Evolutionary conservation across 208 protist species (phyloP), one percentile per base, ranked within the genome.

Genomic region (Trypanosoma grayi): DNA sequence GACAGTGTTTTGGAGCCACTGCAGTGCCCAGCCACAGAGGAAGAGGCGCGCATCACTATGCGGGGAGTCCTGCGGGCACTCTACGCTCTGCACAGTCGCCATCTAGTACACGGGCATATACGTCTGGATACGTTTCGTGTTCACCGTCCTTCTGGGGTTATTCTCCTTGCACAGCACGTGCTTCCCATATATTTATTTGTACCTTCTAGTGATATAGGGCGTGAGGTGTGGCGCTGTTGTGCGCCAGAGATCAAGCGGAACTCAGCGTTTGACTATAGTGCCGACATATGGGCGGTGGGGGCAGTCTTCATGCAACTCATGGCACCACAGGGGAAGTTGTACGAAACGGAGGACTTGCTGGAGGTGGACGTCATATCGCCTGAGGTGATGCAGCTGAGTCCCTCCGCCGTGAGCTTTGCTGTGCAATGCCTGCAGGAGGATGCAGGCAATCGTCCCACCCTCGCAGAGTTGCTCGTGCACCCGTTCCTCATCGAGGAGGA

Each of bases 281-380:
- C 87, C 5, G 87, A 93, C 59, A 80, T 93, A 22, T 90, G 83
- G 87, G 75, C 79, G 1, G 25, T 93, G 0, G 87, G 73, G n/a
- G 79, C 87, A 14, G 60, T 90, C 10, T 73, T 93, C 46, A 50
- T 90, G 18, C 78, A 85, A 51, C 74, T 93, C 40, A 18, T 83
- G 11, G 56, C 70, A 1, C 75, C 65, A 1, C 36, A 34, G 16
- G 59, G 58, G 28, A 79, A 72, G 48, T 6, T 47, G 50, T 75
- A 79, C 25, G 51, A 58, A 39, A 89, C 83, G n/a, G 81, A 65
- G 5, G 83, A 93, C 40, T 27, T 93, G 8, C 70, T 72, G 13
- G 76, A 88, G 59, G 70, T 81, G 2, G 81, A 89, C 50, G 62
- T 93, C 10, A 47, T 93, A 18, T 90, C 83, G 7, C 83, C 83